Evolutionary conservation across 106 monocot genomes (phyloP).

Genomic region (Xerophyta viscosa): DNA sequence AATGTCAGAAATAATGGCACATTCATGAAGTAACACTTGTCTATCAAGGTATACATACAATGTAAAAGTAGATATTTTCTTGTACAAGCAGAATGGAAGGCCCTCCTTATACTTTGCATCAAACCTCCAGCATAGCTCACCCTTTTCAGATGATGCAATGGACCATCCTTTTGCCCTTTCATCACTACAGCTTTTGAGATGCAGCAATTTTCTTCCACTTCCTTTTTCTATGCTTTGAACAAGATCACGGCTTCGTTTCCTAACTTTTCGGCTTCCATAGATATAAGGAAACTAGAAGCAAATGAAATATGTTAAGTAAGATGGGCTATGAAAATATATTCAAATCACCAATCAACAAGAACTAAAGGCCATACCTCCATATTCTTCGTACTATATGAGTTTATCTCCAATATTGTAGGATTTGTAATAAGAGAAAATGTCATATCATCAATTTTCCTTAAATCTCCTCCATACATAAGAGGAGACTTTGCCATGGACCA

Average conservation of each 20-base stretch:
- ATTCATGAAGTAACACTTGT: no score
- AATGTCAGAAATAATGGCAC: background rate
- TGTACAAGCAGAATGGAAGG: constrained; percentile 33
- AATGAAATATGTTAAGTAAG: background rate
- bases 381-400: constrained; percentile 69
- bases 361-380: constrained; percentile 56
- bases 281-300: constrained; percentile 35
- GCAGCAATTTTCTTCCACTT: constrained; percentile 14
- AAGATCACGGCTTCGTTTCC: constrained; percentile 6
- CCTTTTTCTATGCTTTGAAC: constrained; percentile 7
- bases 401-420: constrained; percentile 71
- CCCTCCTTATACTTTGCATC: constrained; percentile 15
- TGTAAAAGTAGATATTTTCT: constrained; percentile 20
- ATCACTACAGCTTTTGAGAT: constrained; percentile 41
- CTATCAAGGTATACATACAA: no score
- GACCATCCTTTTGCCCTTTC: constrained; percentile 55
- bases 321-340: background rate
- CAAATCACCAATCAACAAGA: background rate
- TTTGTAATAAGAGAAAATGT: constrained; percentile 73
- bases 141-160: constrained; percentile 7
- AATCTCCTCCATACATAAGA: constrained; percentile 94
- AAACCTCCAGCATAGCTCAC: constrained; percentile 53
- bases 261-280: constrained; percentile 11
- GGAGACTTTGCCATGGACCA: constrained; percentile 97
- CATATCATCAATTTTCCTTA: constrained; percentile 45